phyloP scores from a whole-genome alignment of 2,329 filamentous ascomycete species.

The Diaporthe sp. region DNA sequence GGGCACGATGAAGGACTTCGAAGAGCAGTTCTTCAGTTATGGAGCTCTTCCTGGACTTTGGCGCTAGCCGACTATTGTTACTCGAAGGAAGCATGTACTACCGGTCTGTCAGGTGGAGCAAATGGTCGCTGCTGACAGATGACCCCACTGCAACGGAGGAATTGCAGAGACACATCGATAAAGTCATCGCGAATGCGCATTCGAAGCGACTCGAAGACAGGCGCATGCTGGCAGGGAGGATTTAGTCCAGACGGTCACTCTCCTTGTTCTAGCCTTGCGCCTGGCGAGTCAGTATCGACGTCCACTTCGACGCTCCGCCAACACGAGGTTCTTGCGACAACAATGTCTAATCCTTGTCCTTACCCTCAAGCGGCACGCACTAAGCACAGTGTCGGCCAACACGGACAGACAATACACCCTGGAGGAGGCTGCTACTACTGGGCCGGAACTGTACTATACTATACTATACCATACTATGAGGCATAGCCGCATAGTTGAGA shows the following conservation, averaged over 20 bases:
- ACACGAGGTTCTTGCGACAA: background rate
- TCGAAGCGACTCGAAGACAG: background rate
- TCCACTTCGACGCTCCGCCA: no score
- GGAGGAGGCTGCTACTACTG: background rate
- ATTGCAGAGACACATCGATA: background rate
- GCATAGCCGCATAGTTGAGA: background rate
- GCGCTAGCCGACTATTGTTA: background rate
- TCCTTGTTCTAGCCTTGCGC: background rate
- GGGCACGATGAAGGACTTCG: slow-evolving; percentile 30
- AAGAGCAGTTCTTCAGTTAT: slow-evolving; percentile 35
- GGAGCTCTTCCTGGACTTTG: slow-evolving; percentile 32
- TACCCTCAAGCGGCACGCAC: background rate
- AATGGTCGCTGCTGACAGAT: background rate
- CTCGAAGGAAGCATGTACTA: background rate
- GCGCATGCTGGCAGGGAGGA: background rate
- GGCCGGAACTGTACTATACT: background rate
- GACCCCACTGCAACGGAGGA: background rate
- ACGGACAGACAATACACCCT: background rate
- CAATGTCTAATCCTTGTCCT: background rate
- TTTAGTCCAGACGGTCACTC: background rate
- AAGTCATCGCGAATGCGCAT: background rate
- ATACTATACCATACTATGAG: no score
- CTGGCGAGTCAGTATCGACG: background rate
- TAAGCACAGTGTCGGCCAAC: background rate
- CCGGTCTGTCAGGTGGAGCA: background rate